phyloP scores from a whole-genome alignment of 495 filamentous ascomycete genomes.

The Lophium mytilinum region DNA sequence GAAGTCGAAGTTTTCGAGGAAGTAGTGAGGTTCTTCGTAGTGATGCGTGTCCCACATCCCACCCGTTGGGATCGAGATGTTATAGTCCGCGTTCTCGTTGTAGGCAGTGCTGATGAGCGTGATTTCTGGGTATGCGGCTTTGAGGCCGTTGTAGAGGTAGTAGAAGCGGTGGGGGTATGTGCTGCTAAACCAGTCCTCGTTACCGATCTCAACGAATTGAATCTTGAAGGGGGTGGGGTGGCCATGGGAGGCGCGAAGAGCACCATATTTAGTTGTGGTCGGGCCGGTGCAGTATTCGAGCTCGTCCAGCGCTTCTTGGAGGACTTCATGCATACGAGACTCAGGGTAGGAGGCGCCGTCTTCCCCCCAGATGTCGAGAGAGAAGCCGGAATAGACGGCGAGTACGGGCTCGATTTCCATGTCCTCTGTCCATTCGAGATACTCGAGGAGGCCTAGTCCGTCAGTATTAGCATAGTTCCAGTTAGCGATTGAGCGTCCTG shows the following conservation, averaged over 20 bases:
- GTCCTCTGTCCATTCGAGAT: slow-evolving; percentile 59
- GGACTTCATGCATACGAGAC: slow-evolving; percentile 16
- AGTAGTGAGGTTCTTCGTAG: slow-evolving; percentile 11
- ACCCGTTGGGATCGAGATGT: slow-evolving; percentile 34
- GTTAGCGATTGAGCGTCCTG: slow-evolving; percentile 47
- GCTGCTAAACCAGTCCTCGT: slow-evolving; percentile 45
- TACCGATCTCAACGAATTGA: slow-evolving; percentile 46
- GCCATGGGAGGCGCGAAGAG: slow-evolving; percentile 40
- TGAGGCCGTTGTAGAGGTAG: slow-evolving; percentile 42
- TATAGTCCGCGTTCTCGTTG: slow-evolving; percentile 27
- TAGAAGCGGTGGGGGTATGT: slow-evolving; percentile 42
- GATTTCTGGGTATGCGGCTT: slow-evolving; percentile 43
- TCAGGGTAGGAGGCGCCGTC: slow-evolving; percentile 2
- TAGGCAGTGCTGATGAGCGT: slow-evolving; percentile 36
- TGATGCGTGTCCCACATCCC: slow-evolving; percentile 34
- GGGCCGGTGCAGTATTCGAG: slow-evolving; percentile 27
- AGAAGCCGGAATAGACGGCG: slow-evolving; percentile 55
- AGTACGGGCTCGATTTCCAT: slow-evolving; percentile 50
- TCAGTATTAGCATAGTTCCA: slow-evolving; percentile 58
- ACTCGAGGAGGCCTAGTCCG: slow-evolving; percentile 56
- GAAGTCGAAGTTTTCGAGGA: slow-evolving; percentile 17
- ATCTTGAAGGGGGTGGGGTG: slow-evolving; percentile 42
- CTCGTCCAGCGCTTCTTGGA: slow-evolving; percentile 27
- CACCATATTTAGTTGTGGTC: slow-evolving; percentile 34
- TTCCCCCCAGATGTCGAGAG: slow-evolving; percentile 36